Evolutionary conservation across 768 basidiomycete species (phyloP).

Genomic region (Podaxis sp.): DNA sequence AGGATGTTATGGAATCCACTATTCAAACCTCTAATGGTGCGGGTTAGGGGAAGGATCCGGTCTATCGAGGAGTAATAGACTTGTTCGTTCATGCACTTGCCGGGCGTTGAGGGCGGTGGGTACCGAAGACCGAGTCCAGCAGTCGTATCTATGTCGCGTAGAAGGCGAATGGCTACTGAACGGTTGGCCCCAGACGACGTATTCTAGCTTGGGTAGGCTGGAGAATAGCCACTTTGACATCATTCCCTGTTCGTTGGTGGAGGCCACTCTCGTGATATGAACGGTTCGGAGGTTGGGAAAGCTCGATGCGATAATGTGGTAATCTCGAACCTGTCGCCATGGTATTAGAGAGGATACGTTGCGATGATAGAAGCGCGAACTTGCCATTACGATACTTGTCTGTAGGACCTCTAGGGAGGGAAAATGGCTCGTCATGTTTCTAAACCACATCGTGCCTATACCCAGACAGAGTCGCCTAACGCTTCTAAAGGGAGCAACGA

Average conservation of each 20-base stretch:
- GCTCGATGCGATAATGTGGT: not conserved
- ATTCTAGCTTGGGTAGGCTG: not conserved
- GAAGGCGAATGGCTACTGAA: not conserved
- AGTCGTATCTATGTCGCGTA: not conserved
- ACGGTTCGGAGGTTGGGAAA: not conserved
- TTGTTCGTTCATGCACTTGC: not conserved
- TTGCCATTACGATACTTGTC: not conserved
- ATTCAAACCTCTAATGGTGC: not conserved
- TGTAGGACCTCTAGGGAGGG: constrained; percentile 3
- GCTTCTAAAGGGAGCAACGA: not conserved
- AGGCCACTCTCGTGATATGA: not conserved
- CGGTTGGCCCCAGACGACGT: constrained; percentile 1
- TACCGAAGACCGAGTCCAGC: not conserved
- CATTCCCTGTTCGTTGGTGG: not conserved
- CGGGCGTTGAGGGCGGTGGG: not conserved
- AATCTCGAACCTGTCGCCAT: not conserved
- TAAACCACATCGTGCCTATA: not conserved
- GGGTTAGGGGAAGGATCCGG: not conserved
- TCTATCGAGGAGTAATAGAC: not conserved
- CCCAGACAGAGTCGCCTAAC: not conserved
- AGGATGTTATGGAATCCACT: not conserved
- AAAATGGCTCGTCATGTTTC: constrained; percentile 1
- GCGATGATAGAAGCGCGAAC: not conserved
- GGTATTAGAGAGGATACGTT: not conserved
- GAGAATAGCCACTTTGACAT: constrained; percentile 3